phyloP scores from a whole-genome alignment of 2,329 filamentous ascomycete genomes.

The Tolypocladium capitatum region DNA sequence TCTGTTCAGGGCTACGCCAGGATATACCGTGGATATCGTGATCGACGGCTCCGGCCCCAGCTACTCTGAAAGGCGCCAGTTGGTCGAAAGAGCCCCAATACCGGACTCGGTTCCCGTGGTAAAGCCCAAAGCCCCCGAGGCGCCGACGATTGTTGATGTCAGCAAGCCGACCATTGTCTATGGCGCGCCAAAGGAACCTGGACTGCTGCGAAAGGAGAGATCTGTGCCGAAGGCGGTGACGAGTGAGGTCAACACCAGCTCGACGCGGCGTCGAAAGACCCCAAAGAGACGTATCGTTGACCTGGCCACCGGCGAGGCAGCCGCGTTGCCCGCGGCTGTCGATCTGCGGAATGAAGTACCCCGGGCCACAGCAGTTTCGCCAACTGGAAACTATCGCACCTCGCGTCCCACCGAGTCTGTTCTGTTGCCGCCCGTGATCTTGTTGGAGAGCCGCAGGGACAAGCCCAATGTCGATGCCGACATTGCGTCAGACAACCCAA shows the following conservation, averaged over 20 bases:
- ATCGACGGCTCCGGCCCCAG: constrained; percentile 75
- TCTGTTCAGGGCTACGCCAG: constrained; percentile 78
- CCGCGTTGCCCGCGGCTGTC: constrained; percentile 14
- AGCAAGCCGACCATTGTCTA: constrained; percentile 53
- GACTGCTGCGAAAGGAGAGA: constrained; percentile 46
- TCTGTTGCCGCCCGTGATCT: constrained; percentile 14
- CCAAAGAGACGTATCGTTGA: constrained; percentile 54
- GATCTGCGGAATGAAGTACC: constrained; percentile 12
- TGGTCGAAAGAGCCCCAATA: constrained; percentile 70
- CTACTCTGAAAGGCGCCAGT: constrained; percentile 72
- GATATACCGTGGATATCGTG: constrained; percentile 78
- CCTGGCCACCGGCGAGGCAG: constrained; percentile 39
- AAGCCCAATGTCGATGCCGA: background rate
- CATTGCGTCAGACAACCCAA: background rate
- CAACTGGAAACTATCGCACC: constrained; percentile 29
- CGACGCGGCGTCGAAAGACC: constrained; percentile 45
- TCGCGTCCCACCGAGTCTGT: constrained; percentile 27
- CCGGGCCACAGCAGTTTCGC: constrained; percentile 6
- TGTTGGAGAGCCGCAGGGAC: constrained; percentile 20
- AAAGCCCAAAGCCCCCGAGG: constrained; percentile 51
- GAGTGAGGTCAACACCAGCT: constrained; percentile 44
- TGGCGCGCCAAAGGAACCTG: constrained; percentile 32
- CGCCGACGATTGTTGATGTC: constrained; percentile 49
- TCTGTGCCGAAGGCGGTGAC: constrained; percentile 37
- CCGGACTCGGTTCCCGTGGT: constrained; percentile 66